Evolutionary conservation across 768 basidiomycete genomes (phyloP).

Genomic region (Candolleomyces aberdarensis): DNA sequence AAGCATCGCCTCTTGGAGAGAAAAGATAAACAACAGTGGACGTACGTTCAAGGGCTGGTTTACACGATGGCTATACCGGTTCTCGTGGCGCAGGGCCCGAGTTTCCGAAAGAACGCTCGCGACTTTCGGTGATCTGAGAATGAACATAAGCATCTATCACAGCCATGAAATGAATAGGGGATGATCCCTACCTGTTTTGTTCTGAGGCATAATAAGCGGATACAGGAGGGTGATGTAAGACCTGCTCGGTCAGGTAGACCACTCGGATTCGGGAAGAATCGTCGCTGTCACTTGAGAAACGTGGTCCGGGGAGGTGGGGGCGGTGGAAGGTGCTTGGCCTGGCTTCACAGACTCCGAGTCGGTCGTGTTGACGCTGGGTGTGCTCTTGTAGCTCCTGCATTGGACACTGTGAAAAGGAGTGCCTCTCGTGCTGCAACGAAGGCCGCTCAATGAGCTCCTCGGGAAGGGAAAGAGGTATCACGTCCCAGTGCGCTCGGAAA

Average conservation of each 20-base stretch:
- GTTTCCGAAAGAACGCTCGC: too few species aligned
- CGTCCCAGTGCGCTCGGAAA: conserved; percentile 86
- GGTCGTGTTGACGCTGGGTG: conserved; percentile 52
- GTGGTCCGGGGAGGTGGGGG: conserved; percentile 49
- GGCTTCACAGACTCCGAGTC: conserved; percentile 53
- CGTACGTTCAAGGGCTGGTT: too few species aligned
- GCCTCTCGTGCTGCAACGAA: conserved; percentile 38
- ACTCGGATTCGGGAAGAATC: conserved; percentile 52
- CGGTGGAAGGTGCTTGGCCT: conserved; percentile 45
- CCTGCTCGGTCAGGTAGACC: conserved; percentile 86
- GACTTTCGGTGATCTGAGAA: too few species aligned
- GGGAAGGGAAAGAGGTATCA: conserved; percentile 57
- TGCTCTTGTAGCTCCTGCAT: conserved; percentile 32
- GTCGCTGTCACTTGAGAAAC: conserved; percentile 29
- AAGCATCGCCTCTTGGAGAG: too few species aligned
- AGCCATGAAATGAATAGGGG: too few species aligned
- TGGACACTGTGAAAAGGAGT: conserved; percentile 50
- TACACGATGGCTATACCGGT: too few species aligned
- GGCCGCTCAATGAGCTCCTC: conserved; percentile 44
- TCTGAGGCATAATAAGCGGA: conserved; percentile 76
- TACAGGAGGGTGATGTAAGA: conserved; percentile 96
- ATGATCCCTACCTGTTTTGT: too few species aligned
- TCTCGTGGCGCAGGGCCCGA: too few species aligned
- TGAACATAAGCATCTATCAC: too few species aligned
- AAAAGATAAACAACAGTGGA: too few species aligned